phyloP scores from a whole-genome alignment of 805 yeast species.

The Danielia oregonensis region DNA sequence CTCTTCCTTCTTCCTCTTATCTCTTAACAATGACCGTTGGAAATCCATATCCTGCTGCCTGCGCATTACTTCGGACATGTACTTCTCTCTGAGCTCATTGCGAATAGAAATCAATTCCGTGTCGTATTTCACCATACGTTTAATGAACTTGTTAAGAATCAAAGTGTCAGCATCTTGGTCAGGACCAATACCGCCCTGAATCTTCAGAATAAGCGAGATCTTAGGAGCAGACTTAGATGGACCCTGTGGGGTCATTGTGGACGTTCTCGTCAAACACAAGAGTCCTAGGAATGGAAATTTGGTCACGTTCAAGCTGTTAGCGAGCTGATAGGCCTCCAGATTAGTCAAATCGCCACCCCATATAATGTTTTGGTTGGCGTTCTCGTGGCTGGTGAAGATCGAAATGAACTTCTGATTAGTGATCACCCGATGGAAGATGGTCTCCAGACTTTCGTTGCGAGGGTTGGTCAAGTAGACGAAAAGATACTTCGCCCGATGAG shows the following conservation, averaged over 20 bases:
- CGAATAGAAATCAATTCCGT: conserved; percentile 60
- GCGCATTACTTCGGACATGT: conserved; percentile 53
- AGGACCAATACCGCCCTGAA: conserved; percentile 58
- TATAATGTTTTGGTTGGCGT: conserved; percentile 45
- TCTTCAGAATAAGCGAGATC: conserved; percentile 55
- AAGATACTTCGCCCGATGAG: conserved; percentile 66
- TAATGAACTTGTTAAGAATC: conserved; percentile 38
- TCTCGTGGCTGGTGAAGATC: conserved; percentile 35
- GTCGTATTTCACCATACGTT: conserved; percentile 52
- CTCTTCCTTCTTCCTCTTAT: conserved; percentile 46
- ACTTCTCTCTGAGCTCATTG: conserved; percentile 58
- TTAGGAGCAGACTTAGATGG: conserved; percentile 50
- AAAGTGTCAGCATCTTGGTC: conserved; percentile 29
- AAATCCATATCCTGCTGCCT: conserved; percentile 77
- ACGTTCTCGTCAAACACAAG: conserved; percentile 61
- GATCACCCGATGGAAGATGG: conserved; percentile 53
- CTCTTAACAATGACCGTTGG: conserved; percentile 64
- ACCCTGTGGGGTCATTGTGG: conserved; percentile 53
- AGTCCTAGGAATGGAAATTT: conserved; percentile 81
- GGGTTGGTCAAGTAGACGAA: conserved; percentile 71
- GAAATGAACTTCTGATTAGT: conserved; percentile 47
- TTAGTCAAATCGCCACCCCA: conserved; percentile 90
- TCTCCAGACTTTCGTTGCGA: conserved; percentile 58
- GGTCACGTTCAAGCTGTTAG: conserved; percentile 67
- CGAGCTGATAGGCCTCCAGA: conserved; percentile 80